phyloP scores from a whole-genome alignment of 164 flowering plant species.

The Pachysandra terminalis region DNA sequence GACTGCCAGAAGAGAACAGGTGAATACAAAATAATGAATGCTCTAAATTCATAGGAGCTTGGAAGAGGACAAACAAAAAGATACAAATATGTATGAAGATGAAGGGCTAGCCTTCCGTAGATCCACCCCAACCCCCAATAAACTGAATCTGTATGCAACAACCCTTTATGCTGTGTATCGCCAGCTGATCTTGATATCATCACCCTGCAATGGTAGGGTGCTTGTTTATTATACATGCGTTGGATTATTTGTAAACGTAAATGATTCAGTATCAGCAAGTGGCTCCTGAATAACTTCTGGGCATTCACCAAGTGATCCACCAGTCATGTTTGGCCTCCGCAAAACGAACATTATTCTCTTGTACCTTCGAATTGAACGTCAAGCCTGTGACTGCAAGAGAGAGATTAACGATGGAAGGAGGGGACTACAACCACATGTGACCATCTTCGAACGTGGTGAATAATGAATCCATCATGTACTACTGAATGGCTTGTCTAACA shows the following conservation, averaged over 20 bases:
- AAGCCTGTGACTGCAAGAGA: not conserved
- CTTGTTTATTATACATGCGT: constrained; percentile 42
- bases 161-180: not conserved
- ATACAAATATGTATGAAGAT: not conserved
- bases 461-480: constrained; percentile 36
- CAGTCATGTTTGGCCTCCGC: not conserved
- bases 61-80: not conserved
- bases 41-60: not conserved
- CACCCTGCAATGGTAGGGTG: constrained; percentile 36
- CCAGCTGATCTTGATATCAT: not conserved
- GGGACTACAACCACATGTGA: not conserved
- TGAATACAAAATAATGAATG: not conserved
- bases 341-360: constrained; percentile 6
- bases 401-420: not conserved
- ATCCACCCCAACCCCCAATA: not conserved
- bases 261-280: constrained; percentile 3
- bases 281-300: not conserved
- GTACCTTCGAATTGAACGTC: not conserved
- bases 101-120: not conserved
- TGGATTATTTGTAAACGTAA: constrained; percentile 24
- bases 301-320: not conserved
- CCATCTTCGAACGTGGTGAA: not conserved
- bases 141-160: not conserved
- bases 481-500: constrained; percentile 31
- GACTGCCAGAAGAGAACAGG: not conserved